Conservation (phyloP, 129 eudicot genomes). For the Lactuca saligna region DNA sequence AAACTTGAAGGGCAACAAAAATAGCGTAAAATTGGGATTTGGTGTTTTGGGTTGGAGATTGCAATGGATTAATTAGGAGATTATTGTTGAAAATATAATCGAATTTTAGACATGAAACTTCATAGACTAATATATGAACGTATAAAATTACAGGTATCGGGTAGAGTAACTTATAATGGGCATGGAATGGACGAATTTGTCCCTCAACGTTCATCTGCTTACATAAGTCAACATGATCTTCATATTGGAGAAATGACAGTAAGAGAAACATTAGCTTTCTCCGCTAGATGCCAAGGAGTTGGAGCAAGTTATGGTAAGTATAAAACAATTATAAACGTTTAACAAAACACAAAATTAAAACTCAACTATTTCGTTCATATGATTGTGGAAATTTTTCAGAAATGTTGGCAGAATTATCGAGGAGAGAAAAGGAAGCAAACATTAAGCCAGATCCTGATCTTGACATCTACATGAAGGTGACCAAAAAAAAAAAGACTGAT, state of each 20-base stretch:
- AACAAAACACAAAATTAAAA: background rate
- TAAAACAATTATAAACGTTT: constrained; percentile 15
- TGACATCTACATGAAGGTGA: constrained; percentile 75
- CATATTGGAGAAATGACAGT: constrained; percentile 79
- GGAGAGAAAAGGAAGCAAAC: constrained; percentile 69
- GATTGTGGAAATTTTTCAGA: constrained; percentile 34
- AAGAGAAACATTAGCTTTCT: constrained; percentile 70
- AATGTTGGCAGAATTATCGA: constrained; percentile 60
- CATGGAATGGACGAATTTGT: constrained; percentile 63
- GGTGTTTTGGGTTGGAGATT: background rate
- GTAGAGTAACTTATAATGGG: constrained; percentile 68
- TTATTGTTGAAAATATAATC: background rate
- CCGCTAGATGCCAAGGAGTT: constrained; percentile 80
- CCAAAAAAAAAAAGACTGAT: background rate
- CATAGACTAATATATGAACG: background rate
- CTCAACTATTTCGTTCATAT: background rate
- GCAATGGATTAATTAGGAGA: background rate
- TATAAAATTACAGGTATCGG: constrained; percentile 40
- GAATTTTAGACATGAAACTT: background rate
- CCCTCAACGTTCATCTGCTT: constrained; percentile 68
- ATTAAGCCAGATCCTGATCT: constrained; percentile 72
- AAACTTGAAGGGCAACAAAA: too few relatives aligned
- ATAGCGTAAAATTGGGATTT: background rate
- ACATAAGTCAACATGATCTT: constrained; percentile 70
- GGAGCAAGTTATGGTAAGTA: constrained; percentile 71